A percentile compares a stretch with the other conserved stretches of the same genome.
These are phyloP conservation scores for Dissophora globulifera DNA, from an alignment of 192 early-diverging fungal species.

Conservation along the genomic window DNA sequence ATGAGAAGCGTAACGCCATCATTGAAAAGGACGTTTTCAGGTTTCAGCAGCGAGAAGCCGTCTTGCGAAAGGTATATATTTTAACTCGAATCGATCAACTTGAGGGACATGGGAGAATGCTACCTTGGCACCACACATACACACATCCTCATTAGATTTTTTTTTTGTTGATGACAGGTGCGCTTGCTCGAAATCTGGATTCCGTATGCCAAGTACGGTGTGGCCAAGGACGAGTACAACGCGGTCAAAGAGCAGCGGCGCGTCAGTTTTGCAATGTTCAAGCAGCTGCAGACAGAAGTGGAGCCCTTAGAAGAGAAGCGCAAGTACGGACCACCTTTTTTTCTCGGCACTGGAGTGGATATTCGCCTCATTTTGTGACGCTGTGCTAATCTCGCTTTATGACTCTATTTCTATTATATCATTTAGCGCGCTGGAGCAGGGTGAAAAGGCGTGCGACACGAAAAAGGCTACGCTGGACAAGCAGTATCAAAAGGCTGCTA, in stretches of 20 bases:
- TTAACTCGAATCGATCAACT: no score
- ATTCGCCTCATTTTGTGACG: no score
- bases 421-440: conserved; percentile 31
- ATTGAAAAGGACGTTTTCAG: conserved; percentile 82
- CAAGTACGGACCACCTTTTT: conserved; percentile 23
- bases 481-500: conserved; percentile 27
- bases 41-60: conserved; percentile 77
- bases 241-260: conserved; percentile 56
- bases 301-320: conserved; percentile 52
- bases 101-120: no score
- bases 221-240: conserved; percentile 66
- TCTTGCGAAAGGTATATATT: conserved; percentile 63
- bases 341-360: no score
- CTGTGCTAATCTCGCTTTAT: no score
- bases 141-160: no score
- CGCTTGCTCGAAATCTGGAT: conserved; percentile 69
- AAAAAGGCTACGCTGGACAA: conserved; percentile 27
- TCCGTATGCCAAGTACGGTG: conserved; percentile 69
- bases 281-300: conserved; percentile 48
- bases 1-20: conserved; percentile 74
- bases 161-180: no score
- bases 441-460: background rate
- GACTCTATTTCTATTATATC: no score
- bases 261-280: conserved; percentile 50
- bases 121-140: no score